Percentiles rank a stretch among this genome's conserved stretches.
Evolutionary conservation across 2,329 filamentous ascomycete genomes (phyloP).

Genomic region (Neofusicoccum sp.): DNA sequence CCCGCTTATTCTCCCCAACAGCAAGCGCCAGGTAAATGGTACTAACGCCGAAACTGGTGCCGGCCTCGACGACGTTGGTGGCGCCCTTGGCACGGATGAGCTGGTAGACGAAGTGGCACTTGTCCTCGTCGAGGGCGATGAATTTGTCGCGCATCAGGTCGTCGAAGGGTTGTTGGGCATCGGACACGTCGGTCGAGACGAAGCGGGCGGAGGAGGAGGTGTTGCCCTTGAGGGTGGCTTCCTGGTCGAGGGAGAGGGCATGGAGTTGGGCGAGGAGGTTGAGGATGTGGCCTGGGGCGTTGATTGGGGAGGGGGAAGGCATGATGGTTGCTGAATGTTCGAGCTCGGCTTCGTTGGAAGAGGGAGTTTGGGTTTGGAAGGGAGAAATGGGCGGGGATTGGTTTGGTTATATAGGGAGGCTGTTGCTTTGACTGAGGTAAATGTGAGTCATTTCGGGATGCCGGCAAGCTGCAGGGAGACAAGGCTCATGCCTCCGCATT

Average conservation of each 20-base stretch:
- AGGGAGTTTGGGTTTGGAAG: no score
- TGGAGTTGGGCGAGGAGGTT: slow-evolving; percentile 13
- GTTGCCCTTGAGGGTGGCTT: slow-evolving; percentile 3
- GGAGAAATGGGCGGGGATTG: no score
- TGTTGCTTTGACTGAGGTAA: no score
- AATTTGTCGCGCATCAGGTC: slow-evolving; percentile 50
- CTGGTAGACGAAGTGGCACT: slow-evolving; percentile 57
- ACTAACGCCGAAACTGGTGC: slow-evolving; percentile 61
- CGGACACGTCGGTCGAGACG: not conserved
- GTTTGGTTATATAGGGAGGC: no score
- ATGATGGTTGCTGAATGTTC: no score
- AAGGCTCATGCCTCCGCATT: no score
- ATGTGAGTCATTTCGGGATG: no score
- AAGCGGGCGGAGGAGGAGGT: not conserved
- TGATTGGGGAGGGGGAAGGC: not conserved
- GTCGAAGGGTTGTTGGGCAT: slow-evolving; percentile 14
- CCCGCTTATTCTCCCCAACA: slow-evolving; percentile 47
- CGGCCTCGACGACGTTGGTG: slow-evolving; percentile 56
- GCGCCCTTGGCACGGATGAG: slow-evolving; percentile 51
- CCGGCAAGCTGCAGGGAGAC: no score
- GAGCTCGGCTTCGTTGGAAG: no score
- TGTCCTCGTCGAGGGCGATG: slow-evolving; percentile 59
- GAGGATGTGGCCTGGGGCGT: slow-evolving; percentile 7
- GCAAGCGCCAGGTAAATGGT: slow-evolving; percentile 63
- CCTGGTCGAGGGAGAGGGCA: slow-evolving; percentile 3